Conservation (phyloP, 2,329 filamentous ascomycete species). For the Albophoma yamanashiensis region DNA sequence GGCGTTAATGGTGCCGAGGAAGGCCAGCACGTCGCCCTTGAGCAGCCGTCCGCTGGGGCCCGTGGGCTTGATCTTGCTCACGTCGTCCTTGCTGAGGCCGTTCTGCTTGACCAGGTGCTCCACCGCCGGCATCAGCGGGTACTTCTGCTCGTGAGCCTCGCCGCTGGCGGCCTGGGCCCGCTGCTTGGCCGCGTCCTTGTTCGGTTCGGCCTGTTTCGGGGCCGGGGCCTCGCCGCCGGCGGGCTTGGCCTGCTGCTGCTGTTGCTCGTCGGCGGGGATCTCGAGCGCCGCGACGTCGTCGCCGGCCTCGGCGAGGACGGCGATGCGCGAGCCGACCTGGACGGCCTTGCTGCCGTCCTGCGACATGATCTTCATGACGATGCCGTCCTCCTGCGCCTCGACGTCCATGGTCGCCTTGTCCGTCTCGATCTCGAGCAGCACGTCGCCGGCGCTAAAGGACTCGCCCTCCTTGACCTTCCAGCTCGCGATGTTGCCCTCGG, state of each 20-base stretch:
- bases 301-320: conserved; percentile 68
- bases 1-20: conserved; percentile 66
- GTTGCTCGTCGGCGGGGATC: conserved; percentile 54
- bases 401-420: conserved; percentile 95
- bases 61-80: conserved; percentile 73
- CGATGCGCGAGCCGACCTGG: conserved; percentile 71
- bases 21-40: conserved; percentile 91
- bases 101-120: conserved; percentile 70
- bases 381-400: conserved; percentile 81
- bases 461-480: conserved; percentile 89
- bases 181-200: conserved; percentile 40
- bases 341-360: conserved; percentile 65
- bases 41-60: conserved; percentile 81
- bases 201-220: conserved; percentile 14
- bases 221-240: conserved; percentile 4
- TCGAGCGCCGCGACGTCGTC: conserved; percentile 68
- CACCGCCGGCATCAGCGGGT: conserved; percentile 75
- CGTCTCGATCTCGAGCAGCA: conserved; percentile 85
- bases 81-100: conserved; percentile 62
- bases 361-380: conserved; percentile 73
- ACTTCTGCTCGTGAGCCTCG: conserved; percentile 52
- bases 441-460: conserved; percentile 70
- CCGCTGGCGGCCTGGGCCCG: conserved; percentile 25
- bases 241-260: conserved; percentile 33
- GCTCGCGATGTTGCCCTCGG: conserved; percentile 75